Evolutionary conservation across 1,284 basidiomycete species (phyloP).

Genomic region (Mycena citricolor): DNA sequence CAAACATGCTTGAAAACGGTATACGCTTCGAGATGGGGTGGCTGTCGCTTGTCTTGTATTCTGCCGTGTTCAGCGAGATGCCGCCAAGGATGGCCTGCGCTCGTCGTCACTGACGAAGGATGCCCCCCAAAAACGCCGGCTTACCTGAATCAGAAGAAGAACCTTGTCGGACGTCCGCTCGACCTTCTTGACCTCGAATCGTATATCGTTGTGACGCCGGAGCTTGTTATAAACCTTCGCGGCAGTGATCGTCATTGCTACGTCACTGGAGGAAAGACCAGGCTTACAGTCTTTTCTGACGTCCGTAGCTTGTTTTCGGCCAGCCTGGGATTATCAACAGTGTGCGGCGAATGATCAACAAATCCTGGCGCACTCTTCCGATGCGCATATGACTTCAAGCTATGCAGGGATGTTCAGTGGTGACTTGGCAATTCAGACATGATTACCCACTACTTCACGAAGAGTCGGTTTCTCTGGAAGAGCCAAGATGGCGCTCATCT

Average conservation of each 20-base stretch:
- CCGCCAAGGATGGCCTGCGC: slow-evolving; percentile 71
- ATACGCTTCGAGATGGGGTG: slow-evolving; percentile 70
- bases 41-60: slow-evolving; percentile 68
- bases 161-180: slow-evolving; percentile 70
- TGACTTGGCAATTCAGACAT: too few relatives aligned
- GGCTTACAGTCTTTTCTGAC: slow-evolving; percentile 65
- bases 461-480: slow-evolving; percentile 52
- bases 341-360: background rate
- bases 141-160: slow-evolving; percentile 70
- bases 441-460: slow-evolving; percentile 68
- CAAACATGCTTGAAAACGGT: slow-evolving; percentile 65
- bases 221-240: slow-evolving; percentile 65
- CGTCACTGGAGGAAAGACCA: too few relatives aligned
- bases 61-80: slow-evolving; percentile 61
- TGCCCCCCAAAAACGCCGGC: slow-evolving; percentile 2
- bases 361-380: slow-evolving; percentile 67
- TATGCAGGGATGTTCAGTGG: slow-evolving; percentile 37
- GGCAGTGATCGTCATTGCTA: too few relatives aligned
- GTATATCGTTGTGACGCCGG: slow-evolving; percentile 66
- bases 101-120: slow-evolving; percentile 3
- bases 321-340: slow-evolving; percentile 44
- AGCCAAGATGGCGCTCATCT: slow-evolving; percentile 72
- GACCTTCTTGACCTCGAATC: slow-evolving; percentile 67
- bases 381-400: slow-evolving; percentile 63
- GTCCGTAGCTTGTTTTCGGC: slow-evolving; percentile 62